Percentiles rank a stretch among this genome's conserved stretches.
Evolutionary conservation across 441 rosid genomes (phyloP).

Genomic region (Hura crepitans): DNA sequence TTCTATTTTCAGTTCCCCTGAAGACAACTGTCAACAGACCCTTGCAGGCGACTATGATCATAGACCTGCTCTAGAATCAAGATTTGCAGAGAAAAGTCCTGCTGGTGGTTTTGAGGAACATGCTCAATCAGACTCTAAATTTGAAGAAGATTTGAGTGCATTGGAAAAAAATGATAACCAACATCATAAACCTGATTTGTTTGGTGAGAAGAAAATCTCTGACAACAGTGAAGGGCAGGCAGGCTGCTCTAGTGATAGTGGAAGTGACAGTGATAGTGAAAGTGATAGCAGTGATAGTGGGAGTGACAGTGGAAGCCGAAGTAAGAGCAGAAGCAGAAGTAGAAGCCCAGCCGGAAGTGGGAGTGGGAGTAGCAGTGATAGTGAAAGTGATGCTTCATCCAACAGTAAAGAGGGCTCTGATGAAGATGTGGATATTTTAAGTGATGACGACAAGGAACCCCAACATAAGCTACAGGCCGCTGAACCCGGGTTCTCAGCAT

Average conservation of each 20-base stretch:
- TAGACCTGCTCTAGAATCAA: slow-evolving; percentile 45
- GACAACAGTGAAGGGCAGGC: slow-evolving; percentile 64
- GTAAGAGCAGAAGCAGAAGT: slow-evolving; percentile 46
- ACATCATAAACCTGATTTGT: slow-evolving; percentile 54
- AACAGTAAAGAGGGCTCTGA: slow-evolving; percentile 85
- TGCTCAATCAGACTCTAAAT: slow-evolving; percentile 33
- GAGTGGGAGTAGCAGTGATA: slow-evolving; percentile 81
- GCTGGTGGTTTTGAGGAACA: slow-evolving; percentile 36
- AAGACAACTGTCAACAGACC: slow-evolving; percentile 43
- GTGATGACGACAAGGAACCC: slow-evolving; percentile 75
- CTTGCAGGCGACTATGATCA: slow-evolving; percentile 39
- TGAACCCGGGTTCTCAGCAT: slow-evolving; percentile 34
- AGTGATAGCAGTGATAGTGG: slow-evolving; percentile 66
- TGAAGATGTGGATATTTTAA: slow-evolving; percentile 91
- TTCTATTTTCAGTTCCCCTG: slow-evolving; percentile 64
- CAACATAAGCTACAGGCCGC: slow-evolving; percentile 37
- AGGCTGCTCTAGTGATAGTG: slow-evolving; percentile 78
- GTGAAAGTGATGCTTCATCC: slow-evolving; percentile 90
- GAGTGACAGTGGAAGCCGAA: slow-evolving; percentile 56
- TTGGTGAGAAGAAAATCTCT: slow-evolving; percentile 59
- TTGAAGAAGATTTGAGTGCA: slow-evolving; percentile 38
- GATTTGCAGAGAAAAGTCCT: slow-evolving; percentile 39
- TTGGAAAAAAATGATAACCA: slow-evolving; percentile 46
- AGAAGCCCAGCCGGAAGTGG: slow-evolving; percentile 52
- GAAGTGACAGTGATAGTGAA: slow-evolving; percentile 73